Evolutionary conservation across 2,329 filamentous ascomycete genomes (phyloP), one percentile per base, ranked within the genome.

Genomic region (Botryosphaeria dothidea): DNA sequence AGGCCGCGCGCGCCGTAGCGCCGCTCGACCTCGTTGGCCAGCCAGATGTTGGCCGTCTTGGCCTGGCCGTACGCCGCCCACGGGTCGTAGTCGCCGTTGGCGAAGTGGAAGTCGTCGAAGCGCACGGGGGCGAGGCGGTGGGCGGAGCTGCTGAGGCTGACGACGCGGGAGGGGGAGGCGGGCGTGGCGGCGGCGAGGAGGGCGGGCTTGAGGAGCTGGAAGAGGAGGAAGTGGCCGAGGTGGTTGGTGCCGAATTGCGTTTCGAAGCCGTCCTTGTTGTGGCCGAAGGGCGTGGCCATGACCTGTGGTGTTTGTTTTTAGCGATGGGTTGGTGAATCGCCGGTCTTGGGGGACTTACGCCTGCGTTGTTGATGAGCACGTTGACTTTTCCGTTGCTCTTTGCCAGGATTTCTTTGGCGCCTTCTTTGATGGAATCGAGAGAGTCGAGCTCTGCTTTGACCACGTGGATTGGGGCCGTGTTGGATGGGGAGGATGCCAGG

Each of bases 181-280:
- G 54, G 54, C 0, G 54, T 45, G 15, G 36, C 6, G 7, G 54
- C 43, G 23, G 74, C 69, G 17, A 77, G 70, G 23, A 84, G 70
- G 0, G 72, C 72, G 0, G 77, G 78, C 7, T 80, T 69, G 1
- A 85, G 73, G 0, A 82, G 71, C 29, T 78, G 79, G 13, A 77
- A 81, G 7, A 84, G 68, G 0, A 83, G 67, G 15, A 78, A 79
- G 66, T 80, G 80, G 3, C 78, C 80, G 61, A 83, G 65, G 68
- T 83, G 78, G 66, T 83, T 83, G 2, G 76, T 79, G 31, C 76
- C 81, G 65, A 82, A 79, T 49, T 82, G 79, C 15, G 76, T 71
- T 67, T 84, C 81, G 68, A 80, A 79, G 27, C 79, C 80, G 49
- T 82, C 79, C 29, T 71, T 66, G 1, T 77, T 80, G 2, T 69